Evolutionary conservation across 2,329 filamentous ascomycete genomes (phyloP).

Genomic region (Neurospora sp.): DNA sequence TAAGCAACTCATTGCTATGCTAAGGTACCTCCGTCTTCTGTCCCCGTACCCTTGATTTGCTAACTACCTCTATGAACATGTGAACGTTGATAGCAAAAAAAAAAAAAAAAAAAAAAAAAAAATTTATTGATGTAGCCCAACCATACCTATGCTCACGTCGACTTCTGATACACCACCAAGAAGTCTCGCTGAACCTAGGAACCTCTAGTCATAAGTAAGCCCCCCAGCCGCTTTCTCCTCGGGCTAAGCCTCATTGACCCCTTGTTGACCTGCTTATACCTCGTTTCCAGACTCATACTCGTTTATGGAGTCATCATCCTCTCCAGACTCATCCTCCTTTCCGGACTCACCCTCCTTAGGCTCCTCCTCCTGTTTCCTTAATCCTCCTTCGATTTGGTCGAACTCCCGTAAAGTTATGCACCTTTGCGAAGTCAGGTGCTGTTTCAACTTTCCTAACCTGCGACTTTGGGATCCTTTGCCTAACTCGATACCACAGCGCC

Average conservation of each 20-base stretch:
- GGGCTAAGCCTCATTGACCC: not conserved
- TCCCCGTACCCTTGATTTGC: not conserved
- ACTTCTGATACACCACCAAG: not conserved
- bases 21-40: not conserved
- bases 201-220: not conserved
- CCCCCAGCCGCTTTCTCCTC: not conserved
- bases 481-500: not conserved
- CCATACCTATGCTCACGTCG: not conserved
- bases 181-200: not conserved
- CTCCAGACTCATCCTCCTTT: conserved; percentile 65
- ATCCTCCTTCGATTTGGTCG: too few species aligned
- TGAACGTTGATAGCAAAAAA: not conserved
- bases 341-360: conserved; percentile 40
- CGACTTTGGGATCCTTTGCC: not conserved
- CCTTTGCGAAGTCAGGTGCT: too few species aligned
- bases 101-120: too few species aligned
- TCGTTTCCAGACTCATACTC: conserved; percentile 28
- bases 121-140: too few species aligned
- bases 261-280: not conserved
- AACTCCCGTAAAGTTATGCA: too few species aligned
- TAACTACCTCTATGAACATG: not conserved
- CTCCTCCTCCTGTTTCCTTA: not conserved
- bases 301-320: conserved; percentile 64
- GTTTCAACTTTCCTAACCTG: too few species aligned
- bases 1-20: not conserved